phyloP scores from a whole-genome alignment of 2,329 filamentous ascomycete species.

The Cladobotryum protrusum region DNA sequence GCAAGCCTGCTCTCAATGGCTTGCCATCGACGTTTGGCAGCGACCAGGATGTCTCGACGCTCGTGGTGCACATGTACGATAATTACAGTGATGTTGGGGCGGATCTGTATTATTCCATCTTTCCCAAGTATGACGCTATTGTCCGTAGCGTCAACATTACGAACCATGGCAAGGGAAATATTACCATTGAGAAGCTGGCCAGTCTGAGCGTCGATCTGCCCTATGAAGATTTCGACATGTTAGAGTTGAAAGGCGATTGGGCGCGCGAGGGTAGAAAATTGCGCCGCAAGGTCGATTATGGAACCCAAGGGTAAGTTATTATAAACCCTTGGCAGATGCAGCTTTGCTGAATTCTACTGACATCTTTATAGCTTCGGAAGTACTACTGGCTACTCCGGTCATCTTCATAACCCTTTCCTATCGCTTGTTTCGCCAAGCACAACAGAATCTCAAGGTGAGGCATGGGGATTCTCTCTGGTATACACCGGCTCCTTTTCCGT shows the following conservation, averaged over 20 bases:
- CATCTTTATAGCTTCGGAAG: slow-evolving; percentile 47
- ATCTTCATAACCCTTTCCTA: slow-evolving; percentile 60
- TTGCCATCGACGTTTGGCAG: slow-evolving; percentile 54
- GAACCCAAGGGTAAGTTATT: slow-evolving; percentile 42
- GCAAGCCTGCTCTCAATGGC: slow-evolving; percentile 51
- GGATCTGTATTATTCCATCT: slow-evolving; percentile 57
- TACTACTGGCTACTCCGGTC: slow-evolving; percentile 55
- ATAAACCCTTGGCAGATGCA: background rate
- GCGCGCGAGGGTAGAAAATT: slow-evolving; percentile 50
- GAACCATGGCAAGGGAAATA: slow-evolving; percentile 48
- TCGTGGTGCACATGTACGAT: slow-evolving; percentile 53
- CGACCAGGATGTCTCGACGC: slow-evolving; percentile 50
- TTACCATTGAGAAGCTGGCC: slow-evolving; percentile 50
- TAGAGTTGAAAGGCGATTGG: slow-evolving; percentile 59
- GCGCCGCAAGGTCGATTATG: slow-evolving; percentile 50
- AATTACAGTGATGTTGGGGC: slow-evolving; percentile 52
- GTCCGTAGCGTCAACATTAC: slow-evolving; percentile 55
- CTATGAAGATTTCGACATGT: slow-evolving; percentile 54
- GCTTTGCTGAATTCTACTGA: background rate
- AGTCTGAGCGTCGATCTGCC: slow-evolving; percentile 58
- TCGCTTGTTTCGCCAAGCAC: slow-evolving; percentile 49
- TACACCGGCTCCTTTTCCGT: slow-evolving; percentile 59
- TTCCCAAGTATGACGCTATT: slow-evolving; percentile 55
- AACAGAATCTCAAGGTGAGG: slow-evolving; percentile 55
- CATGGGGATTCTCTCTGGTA: slow-evolving; percentile 59